Conservation (phyloP, 352 stramenopile species). For the Phytopythium montanum region DNA sequence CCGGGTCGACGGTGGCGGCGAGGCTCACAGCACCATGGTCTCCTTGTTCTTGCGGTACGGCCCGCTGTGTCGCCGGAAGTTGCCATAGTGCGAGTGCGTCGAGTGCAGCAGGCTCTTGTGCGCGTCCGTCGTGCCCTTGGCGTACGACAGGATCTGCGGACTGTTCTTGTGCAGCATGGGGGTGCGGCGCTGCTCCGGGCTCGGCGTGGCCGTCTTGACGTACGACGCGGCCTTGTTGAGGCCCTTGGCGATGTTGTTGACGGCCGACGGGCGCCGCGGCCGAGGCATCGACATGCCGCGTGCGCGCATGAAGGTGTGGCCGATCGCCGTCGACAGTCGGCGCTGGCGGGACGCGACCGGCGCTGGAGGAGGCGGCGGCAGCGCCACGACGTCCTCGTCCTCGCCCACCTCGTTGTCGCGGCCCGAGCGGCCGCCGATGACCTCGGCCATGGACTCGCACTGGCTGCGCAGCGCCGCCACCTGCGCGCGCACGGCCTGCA, state of each 20-base stretch:
- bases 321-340: conserved; percentile 25
- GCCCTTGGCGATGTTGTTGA: conserved; percentile 25
- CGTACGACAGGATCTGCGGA: conserved; percentile 35
- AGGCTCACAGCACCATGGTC: conserved; percentile 29
- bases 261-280: conserved; percentile 19
- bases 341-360: conserved; percentile 5
- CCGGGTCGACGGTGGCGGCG: neutral
- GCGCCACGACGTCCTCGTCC: conserved; percentile 17
- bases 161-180: conserved; percentile 27
- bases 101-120: conserved; percentile 33
- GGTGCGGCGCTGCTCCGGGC: conserved; percentile 15
- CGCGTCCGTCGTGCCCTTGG: conserved; percentile 26
- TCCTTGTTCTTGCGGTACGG: conserved; percentile 45
- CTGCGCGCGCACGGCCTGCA: conserved; percentile 35
- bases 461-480: conserved; percentile 33
- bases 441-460: conserved; percentile 36
- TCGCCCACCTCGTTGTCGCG: conserved; percentile 22
- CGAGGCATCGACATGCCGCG: conserved; percentile 31
- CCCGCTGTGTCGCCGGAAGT: conserved; percentile 50
- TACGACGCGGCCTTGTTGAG: conserved; percentile 32
- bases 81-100: conserved; percentile 41
- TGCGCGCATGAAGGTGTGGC: conserved; percentile 24
- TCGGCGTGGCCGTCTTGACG: conserved; percentile 16
- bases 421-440: conserved; percentile 19
- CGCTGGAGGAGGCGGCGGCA: conserved; percentile 1